A percentile compares a stretch with the other conserved stretches of the same genome.
Conservation (phyloP, 345 rosid genomes). For the Orychophragmus violaceus region DNA sequence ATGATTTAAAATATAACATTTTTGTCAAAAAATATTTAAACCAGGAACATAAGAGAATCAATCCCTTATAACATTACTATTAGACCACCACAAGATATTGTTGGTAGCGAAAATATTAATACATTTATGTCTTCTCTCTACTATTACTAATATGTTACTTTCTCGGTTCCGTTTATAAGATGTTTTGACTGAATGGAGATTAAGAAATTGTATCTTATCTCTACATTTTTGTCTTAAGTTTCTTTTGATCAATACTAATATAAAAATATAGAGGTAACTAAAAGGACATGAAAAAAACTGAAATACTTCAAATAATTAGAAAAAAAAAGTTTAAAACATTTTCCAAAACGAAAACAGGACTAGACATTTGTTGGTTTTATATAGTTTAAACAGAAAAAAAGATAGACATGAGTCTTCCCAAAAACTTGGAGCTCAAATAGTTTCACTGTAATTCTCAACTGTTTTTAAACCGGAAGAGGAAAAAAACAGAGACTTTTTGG, state of each 20-base stretch:
- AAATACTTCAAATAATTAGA: too few species aligned
- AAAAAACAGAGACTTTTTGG: slow-evolving; percentile 10
- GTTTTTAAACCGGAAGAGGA: not conserved
- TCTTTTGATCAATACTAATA: not conserved
- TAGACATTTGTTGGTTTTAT: too few species aligned
- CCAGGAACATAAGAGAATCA: too few species aligned
- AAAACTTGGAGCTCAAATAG: not conserved
- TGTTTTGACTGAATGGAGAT: not conserved
- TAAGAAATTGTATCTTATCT: not conserved
- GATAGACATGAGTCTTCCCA: slow-evolving; percentile 21
- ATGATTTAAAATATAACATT: too few species aligned
- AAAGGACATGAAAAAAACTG: not conserved
- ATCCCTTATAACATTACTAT: too few species aligned
- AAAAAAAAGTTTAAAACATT: too few species aligned
- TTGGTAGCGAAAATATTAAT: not conserved
- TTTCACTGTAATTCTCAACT: not conserved
- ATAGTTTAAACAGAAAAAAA: too few species aligned
- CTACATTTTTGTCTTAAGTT: not conserved
- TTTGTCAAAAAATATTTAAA: too few species aligned
- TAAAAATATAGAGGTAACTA: not conserved
- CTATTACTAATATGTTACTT: not conserved
- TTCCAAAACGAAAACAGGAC: too few species aligned
- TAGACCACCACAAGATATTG: not conserved
- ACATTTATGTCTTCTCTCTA: not conserved
- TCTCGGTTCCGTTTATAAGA: not conserved